Evolutionary conservation across 805 yeast species (phyloP).

Genomic region (Saccharomycopsis sp.): DNA sequence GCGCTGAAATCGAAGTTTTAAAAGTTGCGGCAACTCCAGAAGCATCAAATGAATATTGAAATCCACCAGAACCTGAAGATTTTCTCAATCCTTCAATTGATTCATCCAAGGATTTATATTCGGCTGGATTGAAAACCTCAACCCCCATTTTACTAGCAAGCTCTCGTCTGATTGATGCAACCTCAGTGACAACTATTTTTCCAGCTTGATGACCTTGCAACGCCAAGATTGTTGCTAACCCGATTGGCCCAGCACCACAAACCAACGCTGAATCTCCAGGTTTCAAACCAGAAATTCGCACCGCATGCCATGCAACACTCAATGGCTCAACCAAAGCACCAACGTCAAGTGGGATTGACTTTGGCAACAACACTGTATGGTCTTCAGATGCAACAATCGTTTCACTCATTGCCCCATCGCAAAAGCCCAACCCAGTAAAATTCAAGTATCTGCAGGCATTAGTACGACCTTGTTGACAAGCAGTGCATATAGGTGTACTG

Average conservation of each 20-base stretch:
- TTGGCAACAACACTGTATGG: conserved; percentile 38
- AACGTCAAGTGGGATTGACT: conserved; percentile 33
- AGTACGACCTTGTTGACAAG: conserved; percentile 43
- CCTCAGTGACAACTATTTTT: conserved; percentile 43
- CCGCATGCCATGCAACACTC: conserved; percentile 57
- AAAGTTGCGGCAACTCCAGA: conserved; percentile 50
- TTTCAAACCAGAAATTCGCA: conserved; percentile 32
- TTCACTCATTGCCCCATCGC: conserved; percentile 51
- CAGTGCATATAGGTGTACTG: conserved; percentile 33
- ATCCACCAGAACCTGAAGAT: conserved; percentile 38
- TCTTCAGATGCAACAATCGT: conserved; percentile 35
- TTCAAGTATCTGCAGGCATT: conserved; percentile 46
- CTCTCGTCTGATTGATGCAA: conserved; percentile 37
- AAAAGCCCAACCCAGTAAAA: conserved; percentile 49
- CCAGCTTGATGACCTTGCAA: conserved; percentile 40
- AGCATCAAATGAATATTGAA: conserved; percentile 45
- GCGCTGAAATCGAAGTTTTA: conserved; percentile 42
- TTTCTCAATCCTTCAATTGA: conserved; percentile 33
- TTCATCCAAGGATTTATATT: conserved; percentile 30
- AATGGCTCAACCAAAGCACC: conserved; percentile 55
- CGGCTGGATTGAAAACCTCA: conserved; percentile 31
- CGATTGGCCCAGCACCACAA: conserved; percentile 53
- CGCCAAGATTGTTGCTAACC: conserved; percentile 43
- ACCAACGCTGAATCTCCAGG: conserved; percentile 41
- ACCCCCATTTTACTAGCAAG: conserved; percentile 33